Base-by-base conservation (phyloP, 2,329 filamentous ascomycete species). In the Fusarium pseudoanthophilum region DNA sequence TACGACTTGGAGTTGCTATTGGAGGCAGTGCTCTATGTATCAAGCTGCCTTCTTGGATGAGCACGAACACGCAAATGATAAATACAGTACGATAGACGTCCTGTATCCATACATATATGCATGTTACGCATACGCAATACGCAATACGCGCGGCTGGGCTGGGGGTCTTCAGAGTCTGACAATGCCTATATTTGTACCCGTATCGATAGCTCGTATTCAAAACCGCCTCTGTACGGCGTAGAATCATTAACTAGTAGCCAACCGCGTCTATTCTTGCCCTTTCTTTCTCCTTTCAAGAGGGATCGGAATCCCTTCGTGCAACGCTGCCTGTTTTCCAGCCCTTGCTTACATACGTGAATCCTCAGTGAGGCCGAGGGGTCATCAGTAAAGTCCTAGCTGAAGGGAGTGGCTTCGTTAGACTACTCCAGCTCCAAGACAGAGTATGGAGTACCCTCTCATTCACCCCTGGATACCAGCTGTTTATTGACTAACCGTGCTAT, bases 131-230 rank as follows among this genome's bases (percentile, higher is more conserved):
- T 34, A 57, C 32, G 42, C 46, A 52, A 55, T 34, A 57, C 32
- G 42, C 46, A 52, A 46, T 56, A 45, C 53, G 46, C 42, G 46
- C 39, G 51, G 43, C 28, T 43, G 26, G 45, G n/a, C 11, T 49
- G 28, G 69, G 57, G 64, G 36, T 64, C 24, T 24, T 21, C 43
- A 28, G 48, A 55, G 57, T 60, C 55, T 60, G 32, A 26, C 36
- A 67, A 52, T 48, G 36, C 42, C 43, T 72, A 59, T 67, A 53
- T 69, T 39, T 64, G 32, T 64, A 60, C 60, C 48, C 40, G 42
- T 73, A 49, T 64, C 24, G 45, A 57, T 69, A 72, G 43, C 48
- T 72, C 68, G 58, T 72, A 64, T 69, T 55, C 56, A 58, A 18
- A 21, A 56, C 53, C 58, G 52, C 68, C 48, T 53, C 37, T 49